Base-by-base conservation (phyloP, 2,329 filamentous ascomycete genomes). In the Alternaria triticina region DNA sequence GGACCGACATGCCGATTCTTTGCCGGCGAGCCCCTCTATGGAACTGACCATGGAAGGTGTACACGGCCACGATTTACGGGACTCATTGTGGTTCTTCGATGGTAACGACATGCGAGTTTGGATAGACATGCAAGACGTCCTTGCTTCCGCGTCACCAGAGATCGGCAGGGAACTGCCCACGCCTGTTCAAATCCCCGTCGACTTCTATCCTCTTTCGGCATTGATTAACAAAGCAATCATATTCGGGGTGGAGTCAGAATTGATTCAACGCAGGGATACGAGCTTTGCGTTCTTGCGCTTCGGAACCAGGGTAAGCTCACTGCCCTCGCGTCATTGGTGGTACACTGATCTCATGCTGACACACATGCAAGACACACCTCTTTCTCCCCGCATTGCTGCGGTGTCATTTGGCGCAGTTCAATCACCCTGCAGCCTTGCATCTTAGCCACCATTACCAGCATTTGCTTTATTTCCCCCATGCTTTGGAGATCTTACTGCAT, bases 1-100 rank as follows among this genome's bases (percentile, higher is more conserved):
- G 65, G 80, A 82, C 12, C 80, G 81, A 27, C 80, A 81, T 20
- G 69, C 79, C n/a, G 84, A 86, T 61, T 83, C 84, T 47, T 71
- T 83, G 30, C 84, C 85, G 13, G 77, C 82, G 6, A 86, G 84
- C 60, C 84, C 85, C 1, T 83, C 83, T 6, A 81, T 80, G 43
- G 83, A 82, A 58, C 73, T 83, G 70, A 79, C 78, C 20, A 79
- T 84, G 61, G 82, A 80, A 52, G 79, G 79, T 58, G 78, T 83
- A 47, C 80, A 84, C 61, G 83, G 83, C 56, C 81, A 88, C 67
- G 87, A 88, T 69, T 81, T 99, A 44, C 88, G 89, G 57, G 93
- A 97, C 80, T 98, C 96, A 1, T 83, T 99, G 3, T 99, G 96
- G 96, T 89, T 93, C 49, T 98, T 97, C 80, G 94, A 97, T 73